A percentile compares a stretch with the other conserved stretches of the same genome.
These are phyloP conservation scores for Clausena lansium DNA, from an alignment of 345 rosid genomes.

Conservation along the genomic window DNA sequence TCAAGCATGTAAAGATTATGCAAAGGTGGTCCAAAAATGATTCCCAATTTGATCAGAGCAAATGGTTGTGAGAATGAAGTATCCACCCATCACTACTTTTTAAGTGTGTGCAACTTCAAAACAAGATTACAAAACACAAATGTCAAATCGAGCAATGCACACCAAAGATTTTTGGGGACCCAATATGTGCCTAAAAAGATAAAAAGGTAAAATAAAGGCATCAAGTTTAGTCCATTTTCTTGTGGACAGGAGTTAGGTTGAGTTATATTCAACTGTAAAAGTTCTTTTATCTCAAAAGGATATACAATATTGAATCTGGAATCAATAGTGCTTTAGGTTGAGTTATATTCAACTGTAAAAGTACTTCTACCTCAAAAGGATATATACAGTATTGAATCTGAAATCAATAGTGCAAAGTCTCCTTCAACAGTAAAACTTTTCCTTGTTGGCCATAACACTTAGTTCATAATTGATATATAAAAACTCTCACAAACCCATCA, in stretches of 20 bases:
- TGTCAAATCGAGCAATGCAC: not conserved
- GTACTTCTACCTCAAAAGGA: too few species aligned
- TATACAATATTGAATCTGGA: too few species aligned
- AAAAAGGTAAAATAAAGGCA: too few species aligned
- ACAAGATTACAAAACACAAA: not conserved
- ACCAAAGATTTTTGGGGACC: not conserved
- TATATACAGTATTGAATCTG: too few species aligned
- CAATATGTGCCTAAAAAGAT: not conserved
- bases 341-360: not conserved
- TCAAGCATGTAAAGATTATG: not conserved
- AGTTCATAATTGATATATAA: not conserved
- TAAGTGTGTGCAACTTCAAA: not conserved
- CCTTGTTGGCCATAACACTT: not conserved
- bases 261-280: not conserved
- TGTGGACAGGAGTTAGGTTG: not conserved
- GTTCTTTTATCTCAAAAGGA: too few species aligned
- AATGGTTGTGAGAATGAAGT: not conserved
- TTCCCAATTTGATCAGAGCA: not conserved
- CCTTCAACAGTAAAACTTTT: not conserved
- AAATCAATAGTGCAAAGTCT: not conserved
- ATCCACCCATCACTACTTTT: not conserved
- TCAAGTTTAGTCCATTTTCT: not conserved
- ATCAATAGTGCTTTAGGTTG: not conserved
- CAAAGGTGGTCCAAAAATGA: slow-evolving; percentile 3
- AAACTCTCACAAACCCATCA: not conserved